These are phyloP conservation scores for Cavenderia fasciculata DNA, from an alignment of 78 protist species.

Conservation along the genomic window DNA sequence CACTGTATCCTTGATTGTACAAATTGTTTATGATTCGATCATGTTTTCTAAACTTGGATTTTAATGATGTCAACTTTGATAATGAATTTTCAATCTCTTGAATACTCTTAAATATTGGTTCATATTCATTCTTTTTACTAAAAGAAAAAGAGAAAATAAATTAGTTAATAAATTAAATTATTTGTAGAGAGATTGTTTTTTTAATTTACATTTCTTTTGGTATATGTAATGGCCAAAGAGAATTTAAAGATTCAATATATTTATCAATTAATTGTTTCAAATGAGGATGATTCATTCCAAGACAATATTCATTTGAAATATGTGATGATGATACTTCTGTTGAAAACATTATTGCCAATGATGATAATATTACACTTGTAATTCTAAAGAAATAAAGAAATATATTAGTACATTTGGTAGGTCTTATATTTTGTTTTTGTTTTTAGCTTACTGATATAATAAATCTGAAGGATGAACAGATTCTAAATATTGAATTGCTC, in stretches of 20 bases:
- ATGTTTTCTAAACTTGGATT: conserved; percentile 65
- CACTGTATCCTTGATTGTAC: conserved; percentile 45
- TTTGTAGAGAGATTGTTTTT: neutral
- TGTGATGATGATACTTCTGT: conserved; percentile 21
- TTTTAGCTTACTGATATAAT: conserved; percentile 32
- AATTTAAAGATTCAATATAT: conserved; percentile 30
- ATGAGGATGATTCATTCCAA: conserved; percentile 26
- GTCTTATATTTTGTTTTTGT: neutral
- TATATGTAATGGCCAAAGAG: conserved; percentile 16
- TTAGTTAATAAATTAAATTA: neutral
- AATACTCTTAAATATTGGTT: conserved; percentile 35
- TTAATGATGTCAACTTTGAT: conserved; percentile 52
- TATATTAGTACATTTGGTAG: neutral
- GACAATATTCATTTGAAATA: conserved; percentile 58
- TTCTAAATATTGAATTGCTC: conserved; percentile 13
- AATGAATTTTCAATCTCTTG: conserved; percentile 54
- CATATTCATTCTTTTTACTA: conserved; percentile 33
- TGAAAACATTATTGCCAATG: conserved; percentile 38
- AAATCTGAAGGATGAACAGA: conserved; percentile 24
- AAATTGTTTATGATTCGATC: conserved; percentile 54
- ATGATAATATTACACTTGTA: conserved; percentile 21
- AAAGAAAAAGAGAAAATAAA: neutral
- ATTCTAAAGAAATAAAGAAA: neutral
- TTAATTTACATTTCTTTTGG: conserved; percentile 14
- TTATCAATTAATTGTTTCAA: conserved; percentile 25